phyloP scores from a whole-genome alignment of 2,329 filamentous ascomycete species.

The Clonostachys solani region DNA sequence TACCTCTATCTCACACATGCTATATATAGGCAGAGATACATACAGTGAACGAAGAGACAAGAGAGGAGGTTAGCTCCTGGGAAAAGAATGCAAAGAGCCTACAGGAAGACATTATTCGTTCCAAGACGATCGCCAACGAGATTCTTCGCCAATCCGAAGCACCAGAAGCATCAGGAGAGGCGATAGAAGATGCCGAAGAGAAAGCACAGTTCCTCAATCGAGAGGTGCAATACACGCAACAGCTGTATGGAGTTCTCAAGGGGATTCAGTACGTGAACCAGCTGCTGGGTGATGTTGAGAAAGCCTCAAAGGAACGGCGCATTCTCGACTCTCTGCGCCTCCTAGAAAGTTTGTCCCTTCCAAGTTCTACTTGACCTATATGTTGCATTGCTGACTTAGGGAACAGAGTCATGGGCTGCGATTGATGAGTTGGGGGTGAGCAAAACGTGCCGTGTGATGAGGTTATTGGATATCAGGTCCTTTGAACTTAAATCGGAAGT shows the following conservation, averaged over 20 bases:
- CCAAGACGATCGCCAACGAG: slow-evolving; percentile 72
- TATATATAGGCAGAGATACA: slow-evolving; percentile 57
- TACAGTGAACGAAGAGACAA: slow-evolving; percentile 69
- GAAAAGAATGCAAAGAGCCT: slow-evolving; percentile 78
- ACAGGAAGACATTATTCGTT: slow-evolving; percentile 79
- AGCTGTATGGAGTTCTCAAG: slow-evolving; percentile 45
- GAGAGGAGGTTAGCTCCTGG: slow-evolving; percentile 80
- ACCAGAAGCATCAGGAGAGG: slow-evolving; percentile 47
- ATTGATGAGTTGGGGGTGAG: slow-evolving; percentile 57
- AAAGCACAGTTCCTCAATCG: slow-evolving; percentile 51
- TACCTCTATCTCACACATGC: neutral
- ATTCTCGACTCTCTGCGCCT: slow-evolving; percentile 52
- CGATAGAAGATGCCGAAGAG: slow-evolving; percentile 46
- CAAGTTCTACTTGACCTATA: neutral
- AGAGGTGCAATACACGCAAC: slow-evolving; percentile 55
- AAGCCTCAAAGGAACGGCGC: slow-evolving; percentile 45
- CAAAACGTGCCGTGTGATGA: slow-evolving; percentile 57
- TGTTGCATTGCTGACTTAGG: slow-evolving; percentile 7
- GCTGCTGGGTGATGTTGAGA: slow-evolving; percentile 59
- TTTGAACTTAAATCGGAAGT: slow-evolving; percentile 64
- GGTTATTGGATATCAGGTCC: slow-evolving; percentile 60
- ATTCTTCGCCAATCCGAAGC: slow-evolving; percentile 76
- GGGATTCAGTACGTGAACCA: slow-evolving; percentile 53
- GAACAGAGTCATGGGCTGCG: slow-evolving; percentile 48
- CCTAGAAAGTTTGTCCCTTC: slow-evolving; percentile 43